Base-by-base conservation (phyloP, 2,329 filamentous ascomycete genomes). In the Camillea tinctor region DNA sequence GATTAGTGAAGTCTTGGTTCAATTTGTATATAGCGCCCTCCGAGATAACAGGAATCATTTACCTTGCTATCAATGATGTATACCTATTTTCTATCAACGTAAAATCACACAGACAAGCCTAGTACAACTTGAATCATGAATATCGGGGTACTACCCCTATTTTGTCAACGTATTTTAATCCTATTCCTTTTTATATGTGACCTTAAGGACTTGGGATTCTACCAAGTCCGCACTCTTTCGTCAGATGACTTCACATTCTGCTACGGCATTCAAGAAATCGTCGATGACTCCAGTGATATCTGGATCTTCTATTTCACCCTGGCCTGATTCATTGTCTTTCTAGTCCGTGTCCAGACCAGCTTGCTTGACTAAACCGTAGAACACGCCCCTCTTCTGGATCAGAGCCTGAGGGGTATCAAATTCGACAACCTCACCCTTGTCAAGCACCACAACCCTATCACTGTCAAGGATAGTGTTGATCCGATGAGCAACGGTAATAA, bases 401-500 rank as follows among this genome's bases (percentile, higher is more conserved):
- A 99, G 81, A 64, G 89, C 87, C 48, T 86, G 81, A 1, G 95
- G 95, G 6, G 88, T 92, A 75, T 96, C 95, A 75, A 97, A 99
- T 75, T 99, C 95, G 54, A 88, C 90, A 50, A 99, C 93, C 69
- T 88, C 86, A 50, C 95, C 95, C 75, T 90, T 90, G 73, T 98
- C 93, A 5, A 99, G 85, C 54, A 99, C 95, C 40, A 99, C 88
- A 63, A 99, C 95, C 55, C 93, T 87, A 78, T 99, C 94, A 62
- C 84, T 86, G 74, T 90, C 87, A 26, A 99, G 84, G 70, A 99
- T 98, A 11, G 95, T 99, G 79, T 98, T 98, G 80, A 99, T 96
- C 58, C 95, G 89, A 79, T 99, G 95, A 23, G 95, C 95, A 71
- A 99, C 97, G 1, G 95, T 99, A 76, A 99, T 96, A 76, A 99